Conservation (phyloP, 2,329 filamentous ascomycete species). For the Xylariaceae sp. region DNA sequence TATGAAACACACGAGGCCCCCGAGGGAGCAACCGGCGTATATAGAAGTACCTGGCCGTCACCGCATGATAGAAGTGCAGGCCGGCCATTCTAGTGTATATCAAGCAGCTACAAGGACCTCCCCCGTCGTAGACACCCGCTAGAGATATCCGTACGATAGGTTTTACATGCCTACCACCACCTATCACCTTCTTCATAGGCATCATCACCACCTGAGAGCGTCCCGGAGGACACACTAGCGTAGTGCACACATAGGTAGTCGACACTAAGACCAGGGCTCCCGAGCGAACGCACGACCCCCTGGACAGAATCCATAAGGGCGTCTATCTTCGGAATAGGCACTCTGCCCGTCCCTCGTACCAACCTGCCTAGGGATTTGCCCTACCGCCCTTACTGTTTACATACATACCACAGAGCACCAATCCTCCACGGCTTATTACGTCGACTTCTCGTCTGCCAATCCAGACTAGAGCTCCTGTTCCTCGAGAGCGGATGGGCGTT, state of each 20-base stretch:
- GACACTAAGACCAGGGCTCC: neutral
- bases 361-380: neutral
- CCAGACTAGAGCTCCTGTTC: slow-evolving; percentile 6
- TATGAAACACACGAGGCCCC: slow-evolving; percentile 20
- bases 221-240: neutral
- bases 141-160: neutral
- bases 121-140: neutral
- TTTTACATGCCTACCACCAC: neutral
- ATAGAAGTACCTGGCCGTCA: slow-evolving; percentile 5
- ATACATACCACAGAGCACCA: slow-evolving; percentile 12
- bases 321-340: slow-evolving; percentile 3
- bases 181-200: too few relatives aligned
- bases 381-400: slow-evolving; percentile 7
- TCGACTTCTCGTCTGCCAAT: slow-evolving; percentile 11
- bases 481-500: slow-evolving; percentile 5
- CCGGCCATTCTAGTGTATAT: neutral
- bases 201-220: too few relatives aligned
- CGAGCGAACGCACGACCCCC: slow-evolving; percentile 20
- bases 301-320: slow-evolving; percentile 23
- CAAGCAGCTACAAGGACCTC: neutral
- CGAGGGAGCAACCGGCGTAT: slow-evolving; percentile 17
- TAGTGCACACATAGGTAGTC: neutral
- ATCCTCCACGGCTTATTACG: slow-evolving; percentile 8
- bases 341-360: neutral
- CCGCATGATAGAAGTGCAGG: slow-evolving; percentile 5